Evolutionary conservation across 225 moss, liverwort and hornwort genomes (phyloP), one percentile per base, ranked within the genome.

Genomic region (Sphagnum tenellum): DNA sequence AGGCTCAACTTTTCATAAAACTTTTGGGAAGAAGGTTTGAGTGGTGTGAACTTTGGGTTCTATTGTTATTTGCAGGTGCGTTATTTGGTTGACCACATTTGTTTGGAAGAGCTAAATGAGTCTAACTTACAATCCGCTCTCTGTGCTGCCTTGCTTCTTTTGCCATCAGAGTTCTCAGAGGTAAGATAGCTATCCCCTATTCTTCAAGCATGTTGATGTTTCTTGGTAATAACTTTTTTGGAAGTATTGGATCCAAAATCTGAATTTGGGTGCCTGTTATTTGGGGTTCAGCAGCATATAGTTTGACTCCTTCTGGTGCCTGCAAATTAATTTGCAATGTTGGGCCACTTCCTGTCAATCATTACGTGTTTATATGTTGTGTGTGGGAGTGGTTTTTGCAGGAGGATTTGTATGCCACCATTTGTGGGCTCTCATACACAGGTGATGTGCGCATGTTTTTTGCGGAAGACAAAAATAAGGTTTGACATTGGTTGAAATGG

Each of bases 361-460:
- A 29, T 49, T 56, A 54, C 44, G 57, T 72, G 69, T 72, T 80
- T 29, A 74, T 66, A 54, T 67, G 66, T 63, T 71, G 71, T 69
- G 60, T 47, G 7, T 60, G 48, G 11, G 47, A n/a, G 49, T 12
- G 48, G 50, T 69, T 59, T 79, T 71, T 82, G 64, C 80, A 96
- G 92, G 96, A 90, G 71, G 96, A 98, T 73, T 76, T 93, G 29
- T 98, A 90, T 69, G 76, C 75, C 71, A 87, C 76, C 59, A 88
- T 98, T 48, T 98, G 96, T 75, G 83, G 87, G 49, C 83, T 98
- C 62, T 98, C 96, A 12, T 98, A 98, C 64, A 76, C 78, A 57
- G 96, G 96, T 58, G 96, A 98, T 66, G 71, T 98, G 51, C 89
- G 93, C 47, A 93, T 98, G 96, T 69, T 89, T 55, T 98, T 92